Evolutionary conservation across 352 stramenopile species (phyloP).

Genomic region (Peronospora destructor): DNA sequence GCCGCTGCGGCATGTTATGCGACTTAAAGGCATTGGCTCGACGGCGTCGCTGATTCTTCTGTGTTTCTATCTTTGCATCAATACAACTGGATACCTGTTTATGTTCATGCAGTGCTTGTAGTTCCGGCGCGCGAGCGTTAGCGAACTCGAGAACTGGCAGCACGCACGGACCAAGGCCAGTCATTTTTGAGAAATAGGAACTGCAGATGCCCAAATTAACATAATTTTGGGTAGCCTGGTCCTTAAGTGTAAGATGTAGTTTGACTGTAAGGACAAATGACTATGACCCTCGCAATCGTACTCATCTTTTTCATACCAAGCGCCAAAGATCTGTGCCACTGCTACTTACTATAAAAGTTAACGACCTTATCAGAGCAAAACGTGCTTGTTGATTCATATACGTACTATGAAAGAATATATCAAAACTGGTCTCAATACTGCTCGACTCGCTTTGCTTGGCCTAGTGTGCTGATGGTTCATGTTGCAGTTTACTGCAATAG

Average conservation of each 20-base stretch:
- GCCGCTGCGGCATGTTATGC: constrained; percentile 50
- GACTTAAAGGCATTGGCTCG: constrained; percentile 78
- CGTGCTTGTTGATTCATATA: constrained; percentile 18
- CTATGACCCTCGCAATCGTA: too few relatives aligned
- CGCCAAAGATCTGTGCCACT: too few relatives aligned
- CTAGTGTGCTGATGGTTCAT: constrained; percentile 7
- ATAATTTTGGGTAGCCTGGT: not conserved
- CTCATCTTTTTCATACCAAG: too few relatives aligned
- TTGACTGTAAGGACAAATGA: too few relatives aligned
- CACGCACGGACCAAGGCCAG: constrained; percentile 48
- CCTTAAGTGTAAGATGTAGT: too few relatives aligned
- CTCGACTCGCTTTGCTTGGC: constrained; percentile 20
- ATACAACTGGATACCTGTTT: constrained; percentile 9
- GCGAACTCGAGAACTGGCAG: constrained; percentile 79
- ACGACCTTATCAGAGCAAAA: not conserved
- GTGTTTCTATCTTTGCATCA: constrained; percentile 43
- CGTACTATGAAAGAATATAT: constrained; percentile 17
- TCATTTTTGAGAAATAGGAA: constrained; percentile 9
- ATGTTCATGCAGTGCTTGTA: constrained; percentile 63
- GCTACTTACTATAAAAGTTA: too few relatives aligned
- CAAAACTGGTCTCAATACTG: constrained; percentile 21
- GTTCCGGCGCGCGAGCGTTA: constrained; percentile 56
- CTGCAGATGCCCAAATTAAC: not conserved
- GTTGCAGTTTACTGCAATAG: constrained; percentile 10
- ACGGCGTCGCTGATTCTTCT: constrained; percentile 60